phyloP scores from a whole-genome alignment of 305 asterid genomes.

The Fraxinus velutina region DNA sequence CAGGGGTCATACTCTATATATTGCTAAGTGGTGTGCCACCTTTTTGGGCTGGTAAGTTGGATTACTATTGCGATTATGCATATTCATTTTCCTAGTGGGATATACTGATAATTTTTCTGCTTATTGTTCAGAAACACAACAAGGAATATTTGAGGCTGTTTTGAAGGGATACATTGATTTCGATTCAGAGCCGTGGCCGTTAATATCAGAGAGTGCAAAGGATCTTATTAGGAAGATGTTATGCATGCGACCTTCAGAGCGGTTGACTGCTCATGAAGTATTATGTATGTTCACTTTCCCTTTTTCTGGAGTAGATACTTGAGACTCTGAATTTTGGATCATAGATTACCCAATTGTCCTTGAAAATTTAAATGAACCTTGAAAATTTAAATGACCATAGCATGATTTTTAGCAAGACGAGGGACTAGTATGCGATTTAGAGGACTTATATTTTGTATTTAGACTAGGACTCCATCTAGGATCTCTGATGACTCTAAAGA shows the following conservation, averaged over 20 bases:
- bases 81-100: slow-evolving; percentile 1
- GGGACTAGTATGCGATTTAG: background rate
- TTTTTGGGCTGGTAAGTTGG: slow-evolving; percentile 85
- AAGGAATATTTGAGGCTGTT: slow-evolving; percentile 91
- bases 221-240: slow-evolving; percentile 79
- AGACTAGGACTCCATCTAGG: background rate
- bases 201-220: slow-evolving; percentile 78
- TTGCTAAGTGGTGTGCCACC: slow-evolving; percentile 91
- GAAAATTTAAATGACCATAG: background rate
- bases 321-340: background rate
- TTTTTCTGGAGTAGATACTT: slow-evolving; percentile 5
- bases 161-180: slow-evolving; percentile 76
- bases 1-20: slow-evolving; percentile 82
- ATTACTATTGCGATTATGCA: background rate
- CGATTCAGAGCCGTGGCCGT: slow-evolving; percentile 83
- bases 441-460: background rate
- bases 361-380: background rate
- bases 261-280: slow-evolving; percentile 81
- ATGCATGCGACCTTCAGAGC: slow-evolving; percentile 74
- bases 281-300: slow-evolving; percentile 46
- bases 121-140: slow-evolving; percentile 69
- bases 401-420: background rate
- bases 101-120: slow-evolving; percentile 26
- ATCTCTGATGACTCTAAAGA: background rate
- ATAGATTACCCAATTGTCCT: background rate